Base-by-base conservation (phyloP, 441 rosid genomes). In the Biscutella laevigata region DNA sequence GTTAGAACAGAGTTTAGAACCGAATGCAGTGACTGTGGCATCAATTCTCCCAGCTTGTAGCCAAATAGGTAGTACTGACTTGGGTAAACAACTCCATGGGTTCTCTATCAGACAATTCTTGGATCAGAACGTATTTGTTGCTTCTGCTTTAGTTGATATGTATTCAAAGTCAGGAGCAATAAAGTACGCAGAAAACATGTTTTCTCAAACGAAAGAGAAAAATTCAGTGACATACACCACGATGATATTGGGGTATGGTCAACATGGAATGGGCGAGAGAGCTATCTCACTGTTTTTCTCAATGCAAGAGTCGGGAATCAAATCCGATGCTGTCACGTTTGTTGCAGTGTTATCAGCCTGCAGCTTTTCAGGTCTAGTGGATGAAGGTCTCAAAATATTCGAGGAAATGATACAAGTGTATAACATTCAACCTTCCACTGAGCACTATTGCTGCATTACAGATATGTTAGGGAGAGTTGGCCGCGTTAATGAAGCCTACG, bases 381-480 rank as follows among this genome's bases (percentile, higher is more conserved):
- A 80, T 24, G 79, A 83, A 71, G 97, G 95, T 43, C 84, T 89
- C 55, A 56, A 63, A 59, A 78, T 89, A 64, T 83, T 81, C 14
- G 49, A 67, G 35, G 73, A 83, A 32, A 83, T 86, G 88, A 62
- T 66, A 74, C 69, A 67, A 6, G 68, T 73, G 50, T 72, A 75
- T 47, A 73, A 76, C 46, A 68, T 80, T 46, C 73, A 60, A 56
- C 94, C 94, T 26, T 70, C 82, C 29, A 69, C 45, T 39, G 90
- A 78, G 75, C 90, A 89, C 44, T 77, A 74, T 43, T 83, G 97
- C 56, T 89, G 97, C 60, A 64, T 89, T 47, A 76, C 78, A 40
- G 94, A 89, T 62, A 86, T 89, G 94, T 70, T 86, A 47, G 95
- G 95, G 29, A 81, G 91, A 71, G 83, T 65, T 39, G 97, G 97